These are phyloP conservation scores for Phellinidium pouzarii DNA, from an alignment of 1,284 basidiomycete genomes.

Conservation along the genomic window DNA sequence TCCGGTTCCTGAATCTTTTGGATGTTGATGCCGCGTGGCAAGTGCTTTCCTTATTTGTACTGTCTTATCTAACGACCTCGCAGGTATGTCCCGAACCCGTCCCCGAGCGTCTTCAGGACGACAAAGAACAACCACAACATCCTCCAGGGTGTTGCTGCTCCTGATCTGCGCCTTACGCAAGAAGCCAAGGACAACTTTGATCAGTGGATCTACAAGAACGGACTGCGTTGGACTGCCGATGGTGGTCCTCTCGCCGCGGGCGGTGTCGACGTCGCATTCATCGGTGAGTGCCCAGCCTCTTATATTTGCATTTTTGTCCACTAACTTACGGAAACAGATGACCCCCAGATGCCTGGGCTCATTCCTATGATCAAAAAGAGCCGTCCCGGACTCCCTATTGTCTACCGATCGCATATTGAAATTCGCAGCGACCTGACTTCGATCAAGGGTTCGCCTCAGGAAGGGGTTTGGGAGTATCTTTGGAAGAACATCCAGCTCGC, in stretches of 20 bases:
- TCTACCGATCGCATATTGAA: constrained; percentile 89
- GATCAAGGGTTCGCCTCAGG: constrained; percentile 69
- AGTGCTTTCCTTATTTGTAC: constrained; percentile 22
- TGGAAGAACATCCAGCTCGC: constrained; percentile 83
- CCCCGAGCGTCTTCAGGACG: constrained; percentile 80
- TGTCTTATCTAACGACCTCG: constrained; percentile 1
- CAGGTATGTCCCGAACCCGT: constrained; percentile 84
- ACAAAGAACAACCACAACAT: constrained; percentile 93
- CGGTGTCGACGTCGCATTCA: constrained; percentile 79
- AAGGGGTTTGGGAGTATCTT: constrained; percentile 85
- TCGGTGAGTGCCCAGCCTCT: constrained; percentile 41
- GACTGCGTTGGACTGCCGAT: constrained; percentile 71
- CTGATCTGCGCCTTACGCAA: constrained; percentile 65
- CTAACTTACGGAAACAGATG: constrained; percentile 39
- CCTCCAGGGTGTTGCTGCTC: constrained; percentile 76
- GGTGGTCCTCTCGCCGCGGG: constrained; percentile 73
- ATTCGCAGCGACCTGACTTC: constrained; percentile 77
- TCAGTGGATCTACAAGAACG: constrained; percentile 84
- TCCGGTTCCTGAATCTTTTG: constrained; percentile 71
- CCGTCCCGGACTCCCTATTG: constrained; percentile 73
- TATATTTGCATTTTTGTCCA: constrained; percentile 10
- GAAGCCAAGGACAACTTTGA: constrained; percentile 75
- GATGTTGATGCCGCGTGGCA: constrained; percentile 80
- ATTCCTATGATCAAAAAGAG: constrained; percentile 82
- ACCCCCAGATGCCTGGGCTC: constrained; percentile 81